Conservation (phyloP, 2,329 filamentous ascomycete genomes). For the Fusarium sp. region DNA sequence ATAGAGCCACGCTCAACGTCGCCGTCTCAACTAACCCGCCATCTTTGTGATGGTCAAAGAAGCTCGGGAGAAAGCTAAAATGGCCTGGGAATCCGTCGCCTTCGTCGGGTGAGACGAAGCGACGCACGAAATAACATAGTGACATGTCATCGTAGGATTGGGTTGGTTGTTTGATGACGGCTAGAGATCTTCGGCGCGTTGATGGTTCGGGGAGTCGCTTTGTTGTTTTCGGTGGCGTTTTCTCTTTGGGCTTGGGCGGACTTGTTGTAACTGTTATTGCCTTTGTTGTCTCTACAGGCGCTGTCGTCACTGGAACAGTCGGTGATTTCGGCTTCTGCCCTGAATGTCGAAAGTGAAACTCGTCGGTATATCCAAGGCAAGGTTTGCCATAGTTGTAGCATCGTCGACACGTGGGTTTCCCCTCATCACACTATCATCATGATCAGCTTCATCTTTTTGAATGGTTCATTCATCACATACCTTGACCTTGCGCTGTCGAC, state of each 20-base stretch:
- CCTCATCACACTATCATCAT: slow-evolving; percentile 48
- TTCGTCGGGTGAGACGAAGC: slow-evolving; percentile 49
- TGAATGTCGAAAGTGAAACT: slow-evolving; percentile 51
- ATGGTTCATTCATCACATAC: no score
- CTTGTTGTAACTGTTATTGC: background rate
- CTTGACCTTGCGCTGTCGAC: slow-evolving; percentile 50
- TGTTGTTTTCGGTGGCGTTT: background rate
- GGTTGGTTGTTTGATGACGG: slow-evolving; percentile 19
- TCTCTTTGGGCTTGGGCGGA: background rate
- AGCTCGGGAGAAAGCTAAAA: slow-evolving; percentile 48
- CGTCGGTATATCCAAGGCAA: slow-evolving; percentile 52
- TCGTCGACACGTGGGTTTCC: slow-evolving; percentile 49
- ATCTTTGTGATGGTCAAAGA: slow-evolving; percentile 45
- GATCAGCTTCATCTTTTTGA: background rate
- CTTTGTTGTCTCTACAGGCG: background rate
- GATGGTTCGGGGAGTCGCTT: background rate
- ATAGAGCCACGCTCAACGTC: slow-evolving; percentile 51
- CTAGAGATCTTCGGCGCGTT: background rate
- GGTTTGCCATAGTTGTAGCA: slow-evolving; percentile 51
- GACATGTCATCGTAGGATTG: slow-evolving; percentile 47
- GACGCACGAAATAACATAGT: slow-evolving; percentile 51
- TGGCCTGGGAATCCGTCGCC: slow-evolving; percentile 50
- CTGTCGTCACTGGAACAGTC: background rate
- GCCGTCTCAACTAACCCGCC: slow-evolving; percentile 48
- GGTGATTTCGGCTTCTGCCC: slow-evolving; percentile 11